Evolutionary conservation across 345 rosid genomes (phyloP), one percentile per base, ranked within the genome.

Genomic region (Aethionema arabicum): DNA sequence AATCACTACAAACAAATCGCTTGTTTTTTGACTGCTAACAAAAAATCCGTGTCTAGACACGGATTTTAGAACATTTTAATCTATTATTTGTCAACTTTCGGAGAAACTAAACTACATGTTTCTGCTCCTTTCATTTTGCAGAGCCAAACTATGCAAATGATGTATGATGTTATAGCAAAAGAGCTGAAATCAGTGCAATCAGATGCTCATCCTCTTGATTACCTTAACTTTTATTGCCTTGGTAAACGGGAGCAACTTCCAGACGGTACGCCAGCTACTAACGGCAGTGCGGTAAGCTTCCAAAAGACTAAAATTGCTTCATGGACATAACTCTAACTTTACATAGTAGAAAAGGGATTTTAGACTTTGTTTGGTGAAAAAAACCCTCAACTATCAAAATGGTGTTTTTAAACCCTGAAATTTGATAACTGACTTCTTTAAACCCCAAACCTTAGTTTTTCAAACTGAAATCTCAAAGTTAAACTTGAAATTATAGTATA

Each of bases 121-220:
- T 64, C 32, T 36, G 41, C 66, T 41, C 65, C 44, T 11, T 40
- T 46, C 7, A 31, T 49, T 49, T 62, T 76, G 52, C 91, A 91
- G 98, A 78, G 83, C 77, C 95, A 91, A 67, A 91, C 98, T 49
- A 84, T 91, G 91, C 85, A 80, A 62, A 83, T 82, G 96, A 93
- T 93, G 99, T 90, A 93, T 69, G 58, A 32, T 46, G 61, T 84
- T 32, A 61, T 93, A 49, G 87, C 89, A 33, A 27, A 8, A 52
- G 95, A 75, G 59, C 75, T 93, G 63, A 80, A 80, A 71, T 59
- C 78, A 14, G 72, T 45, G 82, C 56, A 77, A 44, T 44, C 42
- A 66, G 82, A 77, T 56, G 67, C 84, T 27, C 79, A 83, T 77
- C 99, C 97, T 46, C 83, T 62, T 49, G 95, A 93, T 56, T 93